Conservation (phyloP, 2,329 filamentous ascomycete genomes). For the Sporothrix luriei region DNA sequence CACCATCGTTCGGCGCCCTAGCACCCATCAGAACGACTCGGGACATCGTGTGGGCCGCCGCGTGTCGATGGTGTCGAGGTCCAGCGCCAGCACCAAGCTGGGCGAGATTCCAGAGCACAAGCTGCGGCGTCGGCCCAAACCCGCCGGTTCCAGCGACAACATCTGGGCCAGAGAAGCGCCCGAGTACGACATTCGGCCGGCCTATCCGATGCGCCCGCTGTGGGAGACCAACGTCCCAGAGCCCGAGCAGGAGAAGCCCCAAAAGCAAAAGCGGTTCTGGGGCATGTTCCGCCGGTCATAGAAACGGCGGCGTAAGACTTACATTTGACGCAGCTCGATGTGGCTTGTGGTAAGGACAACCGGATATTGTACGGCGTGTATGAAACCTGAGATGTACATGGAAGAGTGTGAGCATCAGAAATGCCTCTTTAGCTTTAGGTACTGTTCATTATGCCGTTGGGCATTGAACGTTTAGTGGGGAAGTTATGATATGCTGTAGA, state of each 20-base stretch:
- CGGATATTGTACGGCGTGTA: background rate
- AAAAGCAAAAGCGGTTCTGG: constrained; percentile 38
- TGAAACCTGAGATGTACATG: background rate
- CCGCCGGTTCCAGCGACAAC: background rate
- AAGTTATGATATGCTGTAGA: background rate
- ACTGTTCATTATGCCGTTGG: background rate
- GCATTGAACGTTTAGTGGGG: background rate
- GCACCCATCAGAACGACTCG: background rate
- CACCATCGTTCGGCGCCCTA: background rate
- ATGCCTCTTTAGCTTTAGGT: background rate
- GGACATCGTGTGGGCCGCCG: constrained; percentile 28
- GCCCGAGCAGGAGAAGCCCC: constrained; percentile 16
- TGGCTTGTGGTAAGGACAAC: background rate
- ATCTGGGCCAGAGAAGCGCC: constrained; percentile 32
- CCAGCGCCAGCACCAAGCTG: constrained; percentile 44
- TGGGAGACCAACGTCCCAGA: constrained; percentile 37
- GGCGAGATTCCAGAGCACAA: constrained; percentile 44
- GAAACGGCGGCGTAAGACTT: background rate
- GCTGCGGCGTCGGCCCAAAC: constrained; percentile 34
- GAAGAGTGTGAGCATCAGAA: background rate
- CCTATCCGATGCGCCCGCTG: constrained; percentile 43
- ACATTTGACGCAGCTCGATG: background rate
- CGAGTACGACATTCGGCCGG: constrained; percentile 40
- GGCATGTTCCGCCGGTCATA: constrained; percentile 38
- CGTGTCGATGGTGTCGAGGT: constrained; percentile 42